A percentile compares a stretch with the other conserved stretches of the same genome.
These are phyloP conservation scores for Aspergillus fructus DNA, from an alignment of 2,329 filamentous ascomycete genomes.

Conservation along the genomic window DNA sequence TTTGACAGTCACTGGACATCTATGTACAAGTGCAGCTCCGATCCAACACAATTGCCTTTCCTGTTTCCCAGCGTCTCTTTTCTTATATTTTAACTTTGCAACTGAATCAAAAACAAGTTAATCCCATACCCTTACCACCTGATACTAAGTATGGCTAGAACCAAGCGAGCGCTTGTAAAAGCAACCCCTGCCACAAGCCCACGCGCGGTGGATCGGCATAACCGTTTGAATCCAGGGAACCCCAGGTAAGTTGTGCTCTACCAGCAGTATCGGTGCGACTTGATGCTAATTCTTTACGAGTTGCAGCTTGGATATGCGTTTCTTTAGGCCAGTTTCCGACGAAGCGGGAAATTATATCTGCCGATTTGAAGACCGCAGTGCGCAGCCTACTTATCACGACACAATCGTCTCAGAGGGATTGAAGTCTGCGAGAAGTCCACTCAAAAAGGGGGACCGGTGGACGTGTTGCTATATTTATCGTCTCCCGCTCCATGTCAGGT, in stretches of 20 bases:
- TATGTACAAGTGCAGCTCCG: neutral
- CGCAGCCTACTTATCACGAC: conserved; percentile 9
- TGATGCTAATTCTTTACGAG: neutral
- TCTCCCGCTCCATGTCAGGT: conserved; percentile 16
- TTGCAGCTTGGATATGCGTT: conserved; percentile 11
- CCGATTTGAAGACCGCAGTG: conserved; percentile 1
- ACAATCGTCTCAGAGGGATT: conserved; percentile 8
- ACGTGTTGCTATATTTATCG: conserved; percentile 15
- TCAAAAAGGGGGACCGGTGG: conserved; percentile 3
- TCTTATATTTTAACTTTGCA: neutral
- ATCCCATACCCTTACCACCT: no score
- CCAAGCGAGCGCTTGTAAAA: neutral
- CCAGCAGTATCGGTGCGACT: neutral
- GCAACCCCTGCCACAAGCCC: neutral
- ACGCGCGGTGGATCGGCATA: neutral
- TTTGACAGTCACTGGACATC: neutral
- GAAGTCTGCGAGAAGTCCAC: conserved; percentile 4
- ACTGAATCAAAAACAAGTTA: neutral
- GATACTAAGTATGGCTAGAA: neutral
- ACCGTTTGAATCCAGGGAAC: conserved; percentile 12
- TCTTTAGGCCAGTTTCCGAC: conserved; percentile 10
- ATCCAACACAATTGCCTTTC: neutral
- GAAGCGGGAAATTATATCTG: neutral
- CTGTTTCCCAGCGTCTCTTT: neutral
- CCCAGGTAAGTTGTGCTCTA: conserved; percentile 3